phyloP scores from a whole-genome alignment of 371 early-diverging fungal genomes.

The Mucor ambiguus region DNA sequence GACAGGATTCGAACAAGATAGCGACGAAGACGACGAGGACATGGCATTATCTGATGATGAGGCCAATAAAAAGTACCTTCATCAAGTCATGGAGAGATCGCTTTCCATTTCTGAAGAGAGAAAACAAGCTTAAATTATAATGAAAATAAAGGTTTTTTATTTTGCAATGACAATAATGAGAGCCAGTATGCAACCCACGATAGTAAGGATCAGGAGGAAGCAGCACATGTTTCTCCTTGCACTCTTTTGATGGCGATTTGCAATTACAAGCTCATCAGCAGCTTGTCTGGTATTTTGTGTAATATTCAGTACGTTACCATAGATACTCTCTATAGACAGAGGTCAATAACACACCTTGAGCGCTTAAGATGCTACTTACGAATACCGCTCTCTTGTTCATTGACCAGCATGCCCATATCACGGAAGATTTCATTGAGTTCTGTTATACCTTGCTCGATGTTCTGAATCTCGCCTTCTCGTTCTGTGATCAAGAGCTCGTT shows the following conservation, averaged over 20 bases:
- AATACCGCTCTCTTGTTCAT: conserved; percentile 92
- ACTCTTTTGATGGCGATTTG: conserved; percentile 78
- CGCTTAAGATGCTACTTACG: conserved; percentile 54
- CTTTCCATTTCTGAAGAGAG: conserved; percentile 21
- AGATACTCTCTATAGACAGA: conserved; percentile 43
- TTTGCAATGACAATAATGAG: conserved; percentile 53
- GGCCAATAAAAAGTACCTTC: conserved; percentile 39
- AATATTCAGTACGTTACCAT: conserved; percentile 80
- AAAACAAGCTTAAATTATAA: background rate
- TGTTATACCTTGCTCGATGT: conserved; percentile 90
- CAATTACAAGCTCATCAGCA: conserved; percentile 76
- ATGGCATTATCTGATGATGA: conserved; percentile 30
- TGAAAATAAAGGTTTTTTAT: conserved; percentile 15
- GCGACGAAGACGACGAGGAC: conserved; percentile 42
- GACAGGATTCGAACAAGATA: conserved; percentile 71
- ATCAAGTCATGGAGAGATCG: conserved; percentile 29
- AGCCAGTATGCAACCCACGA: conserved; percentile 56
- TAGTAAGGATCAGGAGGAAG: conserved; percentile 69
- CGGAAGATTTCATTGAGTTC: conserved; percentile 96
- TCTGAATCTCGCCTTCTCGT: conserved; percentile 89
- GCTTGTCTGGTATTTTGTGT: conserved; percentile 81
- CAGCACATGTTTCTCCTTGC: conserved; percentile 85
- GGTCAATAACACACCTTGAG: background rate
- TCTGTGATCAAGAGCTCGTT: conserved; percentile 92
- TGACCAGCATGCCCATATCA: conserved; percentile 94